phyloP scores from a whole-genome alignment of 2,329 filamentous ascomycete species.

The Cladosporium colombiae region DNA sequence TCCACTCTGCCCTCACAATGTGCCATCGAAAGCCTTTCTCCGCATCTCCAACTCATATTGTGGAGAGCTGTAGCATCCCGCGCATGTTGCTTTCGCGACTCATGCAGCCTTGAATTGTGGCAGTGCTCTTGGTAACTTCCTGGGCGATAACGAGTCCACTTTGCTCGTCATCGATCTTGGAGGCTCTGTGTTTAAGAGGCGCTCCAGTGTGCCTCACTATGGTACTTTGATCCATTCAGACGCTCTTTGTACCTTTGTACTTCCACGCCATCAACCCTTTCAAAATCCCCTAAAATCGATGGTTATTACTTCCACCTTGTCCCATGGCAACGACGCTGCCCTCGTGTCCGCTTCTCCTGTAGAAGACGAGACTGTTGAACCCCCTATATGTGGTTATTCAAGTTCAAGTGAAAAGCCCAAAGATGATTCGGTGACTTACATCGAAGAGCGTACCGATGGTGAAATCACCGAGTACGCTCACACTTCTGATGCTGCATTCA shows the following conservation, averaged over 20 bases:
- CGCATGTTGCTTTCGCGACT: slow-evolving; percentile 1
- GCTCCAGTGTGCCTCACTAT: not conserved
- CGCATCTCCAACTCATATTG: slow-evolving; percentile 7
- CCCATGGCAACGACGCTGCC: slow-evolving; percentile 19
- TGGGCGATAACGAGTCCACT: slow-evolving; percentile 3
- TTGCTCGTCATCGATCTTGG: slow-evolving; percentile 8
- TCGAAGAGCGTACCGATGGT: slow-evolving; percentile 13
- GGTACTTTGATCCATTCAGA: not conserved
- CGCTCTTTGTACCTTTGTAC: slow-evolving; percentile 16
- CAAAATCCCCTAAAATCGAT: slow-evolving; percentile 1
- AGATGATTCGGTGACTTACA: slow-evolving; percentile 19
- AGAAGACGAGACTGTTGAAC: slow-evolving; percentile 14
- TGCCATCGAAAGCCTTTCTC: not conserved
- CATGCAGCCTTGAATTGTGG: slow-evolving; percentile 11
- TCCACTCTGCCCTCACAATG: not conserved
- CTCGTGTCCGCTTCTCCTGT: slow-evolving; percentile 9
- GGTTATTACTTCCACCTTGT: slow-evolving; percentile 17
- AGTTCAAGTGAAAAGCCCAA: slow-evolving; percentile 1
- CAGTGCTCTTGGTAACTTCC: slow-evolving; percentile 20
- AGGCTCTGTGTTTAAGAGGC: slow-evolving; percentile 16
- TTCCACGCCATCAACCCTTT: not conserved
- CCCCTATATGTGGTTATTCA: slow-evolving; percentile 19
- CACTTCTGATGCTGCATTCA: slow-evolving; percentile 6
- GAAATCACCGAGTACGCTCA: slow-evolving; percentile 17
- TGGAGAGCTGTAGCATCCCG: slow-evolving; percentile 11